phyloP scores from a whole-genome alignment of 371 early-diverging fungal species.

The Sporodiniella umbellata region DNA sequence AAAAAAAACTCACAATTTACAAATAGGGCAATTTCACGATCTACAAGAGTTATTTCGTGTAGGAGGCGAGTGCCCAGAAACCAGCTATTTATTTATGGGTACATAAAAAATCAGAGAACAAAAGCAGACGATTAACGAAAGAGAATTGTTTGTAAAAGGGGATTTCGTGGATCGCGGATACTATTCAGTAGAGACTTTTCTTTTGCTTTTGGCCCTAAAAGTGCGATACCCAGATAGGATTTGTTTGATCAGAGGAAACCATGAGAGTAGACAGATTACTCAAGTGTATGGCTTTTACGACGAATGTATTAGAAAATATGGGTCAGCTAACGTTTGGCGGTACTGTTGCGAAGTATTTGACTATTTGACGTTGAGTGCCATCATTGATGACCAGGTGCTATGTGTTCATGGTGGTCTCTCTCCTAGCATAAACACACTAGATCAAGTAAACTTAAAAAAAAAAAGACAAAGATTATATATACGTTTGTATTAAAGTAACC shows the following conservation, averaged over 20 bases:
- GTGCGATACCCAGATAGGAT: constrained; percentile 95
- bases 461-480: background rate
- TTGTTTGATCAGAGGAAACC: constrained; percentile 98
- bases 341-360: constrained; percentile 99
- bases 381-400: constrained; percentile 91
- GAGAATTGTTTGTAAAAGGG: constrained; percentile 45
- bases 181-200: constrained; percentile 98
- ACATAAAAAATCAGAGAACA: constrained; percentile 9
- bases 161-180: constrained; percentile 99
- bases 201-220: constrained; percentile 97
- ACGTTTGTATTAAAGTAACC: background rate
- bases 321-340: constrained; percentile 96
- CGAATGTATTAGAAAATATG: constrained; percentile 97
- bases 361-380: constrained; percentile 91
- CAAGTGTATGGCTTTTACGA: constrained; percentile 99
- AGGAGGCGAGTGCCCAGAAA: constrained; percentile 96
- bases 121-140: background rate
- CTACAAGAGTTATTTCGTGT: constrained; percentile 93
- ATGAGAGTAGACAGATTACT: constrained; percentile 97
- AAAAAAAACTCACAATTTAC: background rate
- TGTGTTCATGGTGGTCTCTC: constrained; percentile 99
- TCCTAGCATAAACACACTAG: constrained; percentile 90
- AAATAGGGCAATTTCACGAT: constrained; percentile 92
- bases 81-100: constrained; percentile 98
- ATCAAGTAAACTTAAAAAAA: constrained; percentile 72